Percentiles rank a stretch among this genome's conserved stretches.
phyloP scores from a whole-genome alignment of 78 protist species.

The Thecamonas trahens region DNA sequence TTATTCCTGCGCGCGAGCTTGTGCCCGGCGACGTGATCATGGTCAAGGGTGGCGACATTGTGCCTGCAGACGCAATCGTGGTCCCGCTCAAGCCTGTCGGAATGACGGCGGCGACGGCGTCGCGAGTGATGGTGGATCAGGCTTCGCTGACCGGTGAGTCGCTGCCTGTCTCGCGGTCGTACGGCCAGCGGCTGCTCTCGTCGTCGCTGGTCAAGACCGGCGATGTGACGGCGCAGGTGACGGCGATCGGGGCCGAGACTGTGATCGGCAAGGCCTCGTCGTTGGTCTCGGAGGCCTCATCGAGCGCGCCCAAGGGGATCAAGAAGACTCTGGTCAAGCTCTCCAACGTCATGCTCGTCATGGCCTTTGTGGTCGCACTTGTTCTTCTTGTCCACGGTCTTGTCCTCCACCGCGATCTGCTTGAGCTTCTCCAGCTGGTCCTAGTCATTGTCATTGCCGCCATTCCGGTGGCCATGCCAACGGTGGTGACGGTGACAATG shows the following conservation, averaged over 20 bases:
- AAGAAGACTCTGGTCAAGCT: no score
- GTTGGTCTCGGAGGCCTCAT: no score
- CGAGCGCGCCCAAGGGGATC: no score
- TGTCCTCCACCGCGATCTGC: no score
- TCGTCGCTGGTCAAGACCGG: slow-evolving; percentile 80
- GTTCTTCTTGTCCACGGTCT: no score
- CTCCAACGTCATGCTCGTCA: no score
- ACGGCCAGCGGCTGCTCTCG: slow-evolving; percentile 49
- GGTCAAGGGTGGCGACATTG: slow-evolving; percentile 64
- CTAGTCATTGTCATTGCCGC: no score
- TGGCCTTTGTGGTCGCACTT: no score
- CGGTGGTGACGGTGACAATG: slow-evolving; percentile 74
- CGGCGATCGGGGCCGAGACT: slow-evolving; percentile 72
- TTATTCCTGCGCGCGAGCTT: slow-evolving; percentile 36
- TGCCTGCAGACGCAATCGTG: slow-evolving; percentile 78
- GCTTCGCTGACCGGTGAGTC: slow-evolving; percentile 71
- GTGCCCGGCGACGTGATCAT: slow-evolving; percentile 83
- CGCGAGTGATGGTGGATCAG: slow-evolving; percentile 60
- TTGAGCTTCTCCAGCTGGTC: no score
- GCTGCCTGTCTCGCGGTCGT: slow-evolving; percentile 52
- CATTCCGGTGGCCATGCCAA: slow-evolving; percentile 76
- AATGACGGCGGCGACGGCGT: slow-evolving; percentile 40
- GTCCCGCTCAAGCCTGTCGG: no score
- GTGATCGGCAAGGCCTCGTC: slow-evolving; percentile 76
- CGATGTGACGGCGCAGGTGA: slow-evolving; percentile 61